A percentile compares a stretch with the other conserved stretches of the same genome.
Conservation (phyloP, 1,284 basidiomycete genomes). For the Ceratobasidium theobromae region DNA sequence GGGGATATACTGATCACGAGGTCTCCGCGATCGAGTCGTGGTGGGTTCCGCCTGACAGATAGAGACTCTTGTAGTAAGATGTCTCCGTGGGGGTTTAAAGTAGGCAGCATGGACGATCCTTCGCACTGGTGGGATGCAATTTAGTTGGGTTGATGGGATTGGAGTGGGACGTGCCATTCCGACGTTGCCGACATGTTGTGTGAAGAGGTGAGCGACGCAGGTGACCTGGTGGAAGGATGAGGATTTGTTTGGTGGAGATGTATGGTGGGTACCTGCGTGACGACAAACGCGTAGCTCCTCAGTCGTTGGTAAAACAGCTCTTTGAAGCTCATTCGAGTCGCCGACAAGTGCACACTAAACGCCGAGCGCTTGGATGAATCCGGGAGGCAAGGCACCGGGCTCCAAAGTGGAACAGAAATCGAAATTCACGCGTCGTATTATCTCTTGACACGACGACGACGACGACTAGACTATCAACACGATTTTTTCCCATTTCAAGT, state of each 20-base stretch:
- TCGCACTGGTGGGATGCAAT: slow-evolving; percentile 40
- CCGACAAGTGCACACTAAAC: neutral
- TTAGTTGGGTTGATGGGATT: neutral
- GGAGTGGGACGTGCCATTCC: slow-evolving; percentile 25
- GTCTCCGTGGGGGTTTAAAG: slow-evolving; percentile 64
- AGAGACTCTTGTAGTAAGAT: slow-evolving; percentile 62
- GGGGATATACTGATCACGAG: slow-evolving; percentile 79
- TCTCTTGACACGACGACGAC: too few species aligned
- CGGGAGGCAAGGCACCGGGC: too few species aligned
- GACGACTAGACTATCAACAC: too few species aligned
- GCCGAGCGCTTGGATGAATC: neutral
- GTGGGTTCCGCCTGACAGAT: slow-evolving; percentile 56
- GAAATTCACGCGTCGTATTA: too few species aligned
- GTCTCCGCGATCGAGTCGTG: slow-evolving; percentile 70
- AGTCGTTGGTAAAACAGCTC: slow-evolving; percentile 8
- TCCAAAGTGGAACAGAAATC: too few species aligned
- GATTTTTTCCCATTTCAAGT: too few species aligned
- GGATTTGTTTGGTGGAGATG: neutral
- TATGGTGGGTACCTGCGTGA: slow-evolving; percentile 8
- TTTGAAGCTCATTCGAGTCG: slow-evolving; percentile 9
- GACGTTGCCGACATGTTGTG: slow-evolving; percentile 33
- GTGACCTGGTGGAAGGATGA: slow-evolving; percentile 2
- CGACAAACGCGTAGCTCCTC: slow-evolving; percentile 6
- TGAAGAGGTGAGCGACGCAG: slow-evolving; percentile 32
- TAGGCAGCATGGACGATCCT: slow-evolving; percentile 90